These are phyloP conservation scores for Globisporangium cederbergense DNA, from an alignment of 352 stramenopile species.

Conservation along the genomic window DNA sequence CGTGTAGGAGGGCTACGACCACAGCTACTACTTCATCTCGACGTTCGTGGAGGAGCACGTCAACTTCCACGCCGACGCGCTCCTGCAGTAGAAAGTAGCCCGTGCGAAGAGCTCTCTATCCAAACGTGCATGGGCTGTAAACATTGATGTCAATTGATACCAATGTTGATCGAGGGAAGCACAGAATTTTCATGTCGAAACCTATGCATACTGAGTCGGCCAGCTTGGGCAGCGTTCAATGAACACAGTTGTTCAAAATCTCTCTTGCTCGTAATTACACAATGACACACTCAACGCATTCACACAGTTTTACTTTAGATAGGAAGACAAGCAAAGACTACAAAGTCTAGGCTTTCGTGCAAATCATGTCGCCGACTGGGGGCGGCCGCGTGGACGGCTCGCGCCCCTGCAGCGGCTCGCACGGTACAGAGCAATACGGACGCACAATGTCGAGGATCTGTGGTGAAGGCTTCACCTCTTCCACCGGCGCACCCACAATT, in stretches of 20 bases:
- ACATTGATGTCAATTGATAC: too few relatives aligned
- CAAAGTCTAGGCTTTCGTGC: background rate
- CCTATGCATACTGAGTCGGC: background rate
- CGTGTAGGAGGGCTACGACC: slow-evolving; percentile 91
- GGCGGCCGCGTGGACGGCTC: background rate
- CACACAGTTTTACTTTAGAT: slow-evolving; percentile 1
- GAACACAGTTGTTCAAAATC: slow-evolving; percentile 4
- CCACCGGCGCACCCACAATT: background rate
- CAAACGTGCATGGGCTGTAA: too few relatives aligned
- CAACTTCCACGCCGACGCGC: slow-evolving; percentile 88
- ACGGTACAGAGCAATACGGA: slow-evolving; percentile 47
- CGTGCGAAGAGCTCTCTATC: background rate
- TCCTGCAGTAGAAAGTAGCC: slow-evolving; percentile 44
- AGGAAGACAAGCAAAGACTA: background rate
- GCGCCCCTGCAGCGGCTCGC: slow-evolving; percentile 2
- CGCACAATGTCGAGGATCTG: slow-evolving; percentile 19
- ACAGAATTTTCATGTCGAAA: background rate
- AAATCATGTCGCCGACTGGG: background rate
- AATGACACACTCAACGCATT: slow-evolving; percentile 3
- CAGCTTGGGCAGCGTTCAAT: background rate
- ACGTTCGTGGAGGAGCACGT: slow-evolving; percentile 96
- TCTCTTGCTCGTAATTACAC: background rate
- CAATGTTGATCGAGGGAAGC: too few relatives aligned
- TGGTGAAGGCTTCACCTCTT: background rate
- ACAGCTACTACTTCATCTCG: slow-evolving; percentile 98